phyloP scores from a whole-genome alignment of 2,329 filamentous ascomycete genomes.

The Fusarium sp. region DNA sequence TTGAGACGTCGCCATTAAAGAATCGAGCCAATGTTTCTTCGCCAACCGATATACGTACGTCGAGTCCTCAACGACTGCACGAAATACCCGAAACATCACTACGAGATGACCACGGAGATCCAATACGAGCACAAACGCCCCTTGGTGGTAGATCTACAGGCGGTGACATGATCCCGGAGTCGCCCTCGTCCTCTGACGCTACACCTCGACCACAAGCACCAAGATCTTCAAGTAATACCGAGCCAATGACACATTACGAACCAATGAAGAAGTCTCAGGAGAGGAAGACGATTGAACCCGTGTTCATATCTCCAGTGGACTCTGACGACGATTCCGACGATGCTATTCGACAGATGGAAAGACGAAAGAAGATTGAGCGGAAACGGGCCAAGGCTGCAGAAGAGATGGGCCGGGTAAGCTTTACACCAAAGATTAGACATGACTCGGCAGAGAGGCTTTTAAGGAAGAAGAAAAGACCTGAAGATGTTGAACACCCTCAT shows the following conservation, averaged over 20 bases:
- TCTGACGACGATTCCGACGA: conserved; percentile 56
- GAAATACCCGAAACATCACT: conserved; percentile 50
- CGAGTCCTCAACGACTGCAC: conserved; percentile 57
- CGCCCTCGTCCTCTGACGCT: conserved; percentile 49
- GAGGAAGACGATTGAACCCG: conserved; percentile 51
- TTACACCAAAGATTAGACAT: conserved; percentile 47
- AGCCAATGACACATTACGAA: conserved; percentile 60
- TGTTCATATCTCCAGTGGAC: conserved; percentile 43
- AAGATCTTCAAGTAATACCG: conserved; percentile 43
- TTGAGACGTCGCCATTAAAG: conserved; percentile 64
- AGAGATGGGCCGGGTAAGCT: conserved; percentile 58
- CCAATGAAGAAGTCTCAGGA: conserved; percentile 63
- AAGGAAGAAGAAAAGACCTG: conserved; percentile 49
- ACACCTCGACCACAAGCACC: conserved; percentile 41
- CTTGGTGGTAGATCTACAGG: conserved; percentile 43
- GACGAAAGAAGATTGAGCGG: conserved; percentile 54
- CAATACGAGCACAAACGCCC: conserved; percentile 47
- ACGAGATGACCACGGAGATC: conserved; percentile 36
- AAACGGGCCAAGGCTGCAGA: conserved; percentile 58
- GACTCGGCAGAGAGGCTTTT: conserved; percentile 42
- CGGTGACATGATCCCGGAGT: conserved; percentile 55
- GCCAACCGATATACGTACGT: conserved; percentile 57
- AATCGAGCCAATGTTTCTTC: conserved; percentile 63
- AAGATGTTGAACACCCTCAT: not conserved
- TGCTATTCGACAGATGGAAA: conserved; percentile 51